Evolutionary conservation across 768 basidiomycete species (phyloP), one percentile per base, ranked within the genome.

Genomic region (Suillus spraguei): DNA sequence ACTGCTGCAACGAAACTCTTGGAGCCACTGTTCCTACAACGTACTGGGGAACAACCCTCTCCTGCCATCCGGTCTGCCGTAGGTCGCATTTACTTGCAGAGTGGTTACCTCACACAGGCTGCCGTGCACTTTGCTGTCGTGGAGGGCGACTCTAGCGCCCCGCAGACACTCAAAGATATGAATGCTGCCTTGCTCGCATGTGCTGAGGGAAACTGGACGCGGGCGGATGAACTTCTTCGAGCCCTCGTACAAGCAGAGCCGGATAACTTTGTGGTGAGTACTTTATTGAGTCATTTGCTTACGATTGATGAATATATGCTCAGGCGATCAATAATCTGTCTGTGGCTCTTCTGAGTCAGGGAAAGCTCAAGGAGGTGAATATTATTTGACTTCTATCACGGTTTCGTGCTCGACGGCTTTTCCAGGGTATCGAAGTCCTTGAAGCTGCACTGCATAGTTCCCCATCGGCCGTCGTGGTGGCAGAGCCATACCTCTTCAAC

Each of bases 401-500:
- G 5, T 49, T n/a, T 39, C 14, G 10, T 46, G 17, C 39, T 46
- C 53, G 20, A 63, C 56, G 20, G 50, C 60, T 20, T 42, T 24
- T 50, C 44, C 61, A 93, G 90, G 89, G 85, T 3, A 92, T 92
- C 55, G 82, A 86, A 52, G 82, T 86, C 0, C 75, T 95, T 42
- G 92, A 94, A 72, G 72, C 64, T 5, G 87, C 87, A 2, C 71
- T 94, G 39, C 78, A 77, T 60, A 71, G 82, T 4, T 89, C 90
- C 1, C 93, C 93, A 2, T 83, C 89, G 1, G 84, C 85, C 55
- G 85, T 90, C 10, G 88, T 90, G 14, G 83, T 88, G 32, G 89
- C 90, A 8, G 92, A 94, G 69, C 92, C 92, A 5, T 91, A 91
- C 76, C 71, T 94, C 50, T 94, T 94, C 76, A 95, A 95, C 66